Base-by-base conservation (phyloP, 805 yeast species). In the Saccharomycopsis fibuligera region DNA sequence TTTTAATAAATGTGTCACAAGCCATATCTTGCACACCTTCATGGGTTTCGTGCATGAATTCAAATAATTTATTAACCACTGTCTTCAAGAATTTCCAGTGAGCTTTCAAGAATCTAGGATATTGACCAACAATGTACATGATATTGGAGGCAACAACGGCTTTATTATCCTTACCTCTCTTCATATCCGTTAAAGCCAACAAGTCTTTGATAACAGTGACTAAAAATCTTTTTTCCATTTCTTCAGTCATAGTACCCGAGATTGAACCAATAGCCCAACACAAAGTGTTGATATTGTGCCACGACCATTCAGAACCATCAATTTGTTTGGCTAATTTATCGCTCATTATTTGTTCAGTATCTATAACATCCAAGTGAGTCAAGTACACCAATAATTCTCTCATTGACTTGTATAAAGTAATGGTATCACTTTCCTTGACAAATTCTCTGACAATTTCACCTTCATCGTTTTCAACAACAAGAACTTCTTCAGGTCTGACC, bases 11-110 rank as follows among this genome's bases (percentile, higher is more conserved):
- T 0, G 99, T 93, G 67, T 93, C 99, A 73, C 99, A 93, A 6
- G 99, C 99, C 99, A 93, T 93, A 67, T 93, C 99, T 70, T 93
- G 99, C 54, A 93, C 99, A 71, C 99, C 99, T 67, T 91, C 99
- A 67, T 93, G 99, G n/a, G 97, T 89, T 74, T 93, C 99, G 70
- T 93, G 98, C 99, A 93, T 93, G 62, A 93, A 93, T 66, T 93
- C 99, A 66, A 93, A 93, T 60, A 93, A 75, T 67, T 93, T 93
- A 68, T 87, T 83, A 53, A 93, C 91, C 39, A 93, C 99, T 0
- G 98, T 93, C 66, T 90, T 91, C 64, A 93, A 70, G 60, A 93
- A 93, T 65, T 86, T 89, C 99, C 99, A 93, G 65, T 93, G 99
- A 6, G 98, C 98, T 60, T 90, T 90, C 63, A 93, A 74, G 62